Percentiles rank a stretch among this genome's conserved stretches.
Evolutionary conservation across 1,139 yeast species (phyloP).

Genomic region (Pichia sp.): DNA sequence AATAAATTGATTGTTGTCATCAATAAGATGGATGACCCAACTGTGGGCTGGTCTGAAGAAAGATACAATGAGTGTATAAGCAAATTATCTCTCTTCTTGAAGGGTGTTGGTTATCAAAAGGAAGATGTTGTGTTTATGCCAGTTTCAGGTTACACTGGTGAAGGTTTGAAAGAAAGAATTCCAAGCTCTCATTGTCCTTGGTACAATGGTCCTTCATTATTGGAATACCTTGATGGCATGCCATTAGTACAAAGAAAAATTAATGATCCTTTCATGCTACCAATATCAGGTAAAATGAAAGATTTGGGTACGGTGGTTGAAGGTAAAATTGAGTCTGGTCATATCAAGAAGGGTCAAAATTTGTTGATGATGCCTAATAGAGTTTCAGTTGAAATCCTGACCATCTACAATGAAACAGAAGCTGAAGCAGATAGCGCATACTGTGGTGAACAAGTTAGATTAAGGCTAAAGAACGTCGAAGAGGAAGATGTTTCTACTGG

Average conservation of each 20-base stretch:
- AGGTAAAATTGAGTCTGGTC: constrained; percentile 92
- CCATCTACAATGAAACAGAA: constrained; percentile 76
- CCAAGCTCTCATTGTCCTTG: constrained; percentile 77
- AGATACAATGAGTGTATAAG: constrained; percentile 78
- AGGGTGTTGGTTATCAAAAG: constrained; percentile 93
- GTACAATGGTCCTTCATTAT: constrained; percentile 88
- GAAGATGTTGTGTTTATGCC: constrained; percentile 89
- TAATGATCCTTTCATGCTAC: constrained; percentile 88
- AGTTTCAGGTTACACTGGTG: constrained; percentile 93
- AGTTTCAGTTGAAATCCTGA: constrained; percentile 23
- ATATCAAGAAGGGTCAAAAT: constrained; percentile 88
- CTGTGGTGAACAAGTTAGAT: constrained; percentile 85
- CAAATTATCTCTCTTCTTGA: constrained; percentile 85
- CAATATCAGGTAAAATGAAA: constrained; percentile 89
- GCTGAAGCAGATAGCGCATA: constrained; percentile 53
- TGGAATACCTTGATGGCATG: constrained; percentile 83
- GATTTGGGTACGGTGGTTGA: constrained; percentile 94
- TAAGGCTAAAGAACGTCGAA: constrained; percentile 93
- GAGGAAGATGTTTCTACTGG: constrained; percentile 93
- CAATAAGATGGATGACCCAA: constrained; percentile 76
- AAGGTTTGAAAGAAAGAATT: constrained; percentile 72
- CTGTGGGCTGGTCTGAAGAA: constrained; percentile 78
- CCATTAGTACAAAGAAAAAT: constrained; percentile 84
- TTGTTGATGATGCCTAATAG: constrained; percentile 34
- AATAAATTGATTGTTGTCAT: constrained; percentile 83